Evolutionary conservation across 129 eudicot species (phyloP), one percentile per base, ranked within the genome.

Genomic region (Deinandra increscens): DNA sequence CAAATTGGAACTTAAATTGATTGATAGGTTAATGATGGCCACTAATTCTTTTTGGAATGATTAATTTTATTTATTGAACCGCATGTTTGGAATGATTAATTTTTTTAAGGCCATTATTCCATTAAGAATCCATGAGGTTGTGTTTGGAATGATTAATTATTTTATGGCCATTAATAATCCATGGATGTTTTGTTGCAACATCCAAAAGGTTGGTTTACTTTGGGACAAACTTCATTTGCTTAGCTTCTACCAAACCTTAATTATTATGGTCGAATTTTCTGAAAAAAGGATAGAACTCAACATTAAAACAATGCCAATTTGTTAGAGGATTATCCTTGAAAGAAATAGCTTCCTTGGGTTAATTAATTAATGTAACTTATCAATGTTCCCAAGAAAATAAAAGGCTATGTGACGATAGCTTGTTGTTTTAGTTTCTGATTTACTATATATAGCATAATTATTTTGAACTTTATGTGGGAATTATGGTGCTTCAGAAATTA

Each of bases 221-320:
- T 36, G 65, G 81, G 69, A 75, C n/a, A 69, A 69, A 39, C 66
- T 26, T 54, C 56, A 41, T 43, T 66, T 66, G 60, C 67, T 66
- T 75, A 50, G 75, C 76, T 69, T 69, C 48, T 51, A 62, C 71
- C 81, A 70, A 77, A 76, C 66, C 66, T 49, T 77, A 61, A 77
- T 44, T 77, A 61, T 69, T 44, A 38, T 60, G 49, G 22, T 31
- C 18, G 17, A 53, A 48, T 76, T 58, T 51, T 38, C 46, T 19
- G n/a, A 62, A 53, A 48, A 69, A 51, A 56, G 64, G 26, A n/a
- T 61, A 49, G 10, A 60, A 29, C 49, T 69, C 41, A 69, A 69
- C 33, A 29, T 56, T 59, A 75, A 64, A 67, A 59, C 49, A 60
- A 75, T 29, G 66, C 33, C 66, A 22, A 39, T 51, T 74, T 15